Conservation (phyloP, 2,329 filamentous ascomycete genomes). For the Colletotrichum sp. region DNA sequence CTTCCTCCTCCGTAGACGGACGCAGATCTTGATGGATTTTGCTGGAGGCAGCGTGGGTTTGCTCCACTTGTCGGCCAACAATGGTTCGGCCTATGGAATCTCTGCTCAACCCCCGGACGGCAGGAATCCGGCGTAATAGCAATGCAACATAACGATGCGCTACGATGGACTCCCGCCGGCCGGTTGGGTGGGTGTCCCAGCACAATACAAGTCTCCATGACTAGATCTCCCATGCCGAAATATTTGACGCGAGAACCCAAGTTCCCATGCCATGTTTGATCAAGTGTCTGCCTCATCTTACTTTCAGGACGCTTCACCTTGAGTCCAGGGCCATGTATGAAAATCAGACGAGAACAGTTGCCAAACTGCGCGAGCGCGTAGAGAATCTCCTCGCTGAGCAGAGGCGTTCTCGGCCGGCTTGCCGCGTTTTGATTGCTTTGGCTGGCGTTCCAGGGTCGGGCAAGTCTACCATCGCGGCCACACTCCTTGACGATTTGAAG, state of each 20-base stretch:
- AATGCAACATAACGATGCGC: neutral
- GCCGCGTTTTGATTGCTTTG: slow-evolving; percentile 31
- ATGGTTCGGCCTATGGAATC: neutral
- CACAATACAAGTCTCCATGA: neutral
- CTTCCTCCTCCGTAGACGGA: neutral
- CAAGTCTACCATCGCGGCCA: slow-evolving; percentile 29
- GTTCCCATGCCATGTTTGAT: neutral
- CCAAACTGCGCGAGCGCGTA: slow-evolving; percentile 5
- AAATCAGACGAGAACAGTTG: neutral
- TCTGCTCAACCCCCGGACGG: neutral
- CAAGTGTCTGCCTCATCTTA: neutral
- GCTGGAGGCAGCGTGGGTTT: neutral
- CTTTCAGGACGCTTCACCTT: neutral
- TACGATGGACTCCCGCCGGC: neutral
- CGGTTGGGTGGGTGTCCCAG: neutral
- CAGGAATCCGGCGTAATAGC: neutral
- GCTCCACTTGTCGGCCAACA: neutral
- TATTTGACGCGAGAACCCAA: neutral
- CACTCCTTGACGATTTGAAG: slow-evolving; percentile 22
- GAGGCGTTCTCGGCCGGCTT: neutral
- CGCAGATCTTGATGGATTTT: neutral
- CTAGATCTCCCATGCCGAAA: neutral
- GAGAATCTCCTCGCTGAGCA: slow-evolving; percentile 1
- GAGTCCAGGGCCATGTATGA: neutral
- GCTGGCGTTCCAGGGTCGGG: slow-evolving; percentile 35